These are phyloP conservation scores for Casuarina cunninghamiana DNA, from an alignment of 306 rosid genomes.

Conservation along the genomic window DNA sequence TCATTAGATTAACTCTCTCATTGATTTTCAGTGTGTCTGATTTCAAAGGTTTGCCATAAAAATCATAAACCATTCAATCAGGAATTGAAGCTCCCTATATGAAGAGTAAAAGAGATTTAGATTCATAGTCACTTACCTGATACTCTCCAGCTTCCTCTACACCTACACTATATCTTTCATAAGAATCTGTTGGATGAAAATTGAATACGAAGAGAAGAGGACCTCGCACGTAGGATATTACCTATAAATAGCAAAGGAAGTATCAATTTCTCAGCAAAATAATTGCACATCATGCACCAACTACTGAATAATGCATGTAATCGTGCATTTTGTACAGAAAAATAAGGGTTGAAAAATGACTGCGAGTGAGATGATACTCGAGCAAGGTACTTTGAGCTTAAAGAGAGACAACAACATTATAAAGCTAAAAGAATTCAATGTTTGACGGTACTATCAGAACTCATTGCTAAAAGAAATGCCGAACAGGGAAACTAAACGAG, in stretches of 20 bases:
- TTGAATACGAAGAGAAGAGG: constrained; percentile 83
- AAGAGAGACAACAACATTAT: not conserved
- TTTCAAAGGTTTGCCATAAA: constrained; percentile 9
- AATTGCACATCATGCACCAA: constrained; percentile 3
- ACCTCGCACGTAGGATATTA: constrained; percentile 84
- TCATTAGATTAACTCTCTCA: constrained; percentile 20
- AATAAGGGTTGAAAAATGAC: not conserved
- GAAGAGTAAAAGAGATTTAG: constrained; percentile 1
- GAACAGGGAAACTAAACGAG: not conserved
- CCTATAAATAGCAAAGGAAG: constrained; percentile 49
- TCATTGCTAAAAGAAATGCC: not conserved
- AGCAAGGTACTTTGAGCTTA: not conserved
- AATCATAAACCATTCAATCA: constrained; percentile 1
- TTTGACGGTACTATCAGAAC: not conserved
- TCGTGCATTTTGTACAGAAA: not conserved
- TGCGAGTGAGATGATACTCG: not conserved
- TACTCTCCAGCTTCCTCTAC: constrained; percentile 99
- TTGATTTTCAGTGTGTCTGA: not conserved
- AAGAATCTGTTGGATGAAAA: constrained; percentile 84
- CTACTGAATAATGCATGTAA: not conserved
- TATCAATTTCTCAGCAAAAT: constrained; percentile 8
- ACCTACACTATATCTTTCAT: constrained; percentile 62
- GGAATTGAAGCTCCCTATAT: not conserved
- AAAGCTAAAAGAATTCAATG: not conserved
- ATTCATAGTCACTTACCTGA: constrained; percentile 51